Conservation (phyloP, 2,329 filamentous ascomycete genomes). For the Xylariaceae sp. region DNA sequence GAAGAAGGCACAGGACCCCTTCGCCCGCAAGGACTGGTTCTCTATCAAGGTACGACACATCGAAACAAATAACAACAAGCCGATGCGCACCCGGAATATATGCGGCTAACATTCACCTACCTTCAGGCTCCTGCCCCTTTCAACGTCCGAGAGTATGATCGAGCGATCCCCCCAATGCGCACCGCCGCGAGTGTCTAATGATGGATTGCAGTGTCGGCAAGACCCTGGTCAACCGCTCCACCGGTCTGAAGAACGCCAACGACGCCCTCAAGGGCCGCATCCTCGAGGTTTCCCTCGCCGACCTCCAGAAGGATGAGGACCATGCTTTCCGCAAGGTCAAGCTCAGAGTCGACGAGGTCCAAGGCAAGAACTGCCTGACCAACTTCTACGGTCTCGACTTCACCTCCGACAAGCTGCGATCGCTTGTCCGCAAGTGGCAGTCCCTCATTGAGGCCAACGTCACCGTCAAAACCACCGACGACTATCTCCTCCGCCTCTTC, state of each 20-base stretch:
- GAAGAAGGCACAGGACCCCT: constrained; percentile 98
- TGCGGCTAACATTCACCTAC: constrained; percentile 24
- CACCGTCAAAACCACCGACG: constrained; percentile 99
- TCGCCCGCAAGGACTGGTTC: constrained; percentile 99
- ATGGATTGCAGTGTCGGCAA: constrained; percentile 79
- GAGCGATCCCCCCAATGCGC: constrained; percentile 4
- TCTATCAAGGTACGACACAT: constrained; percentile 72
- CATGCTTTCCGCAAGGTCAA: constrained; percentile 99
- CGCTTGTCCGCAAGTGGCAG: constrained; percentile 99
- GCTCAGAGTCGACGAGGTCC: constrained; percentile 96
- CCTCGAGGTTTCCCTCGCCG: constrained; percentile 97
- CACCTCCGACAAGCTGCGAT: constrained; percentile 99
- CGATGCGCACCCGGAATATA: not conserved
- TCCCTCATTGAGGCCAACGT: constrained; percentile 99
- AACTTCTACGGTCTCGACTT: constrained; percentile 99
- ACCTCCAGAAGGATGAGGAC: constrained; percentile 99
- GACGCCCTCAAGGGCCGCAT: constrained; percentile 98
- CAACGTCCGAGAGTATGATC: constrained; percentile 88
- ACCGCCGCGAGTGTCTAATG: constrained; percentile 22
- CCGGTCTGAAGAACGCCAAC: constrained; percentile 99
- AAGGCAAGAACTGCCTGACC: constrained; percentile 99
- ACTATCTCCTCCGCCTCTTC: constrained; percentile 98
- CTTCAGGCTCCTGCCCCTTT: constrained; percentile 86
- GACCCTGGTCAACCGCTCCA: constrained; percentile 98
- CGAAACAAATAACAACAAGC: not conserved